Evolutionary conservation across 78 protist genomes (phyloP).

Genomic region (Salpingoeca rosetta): DNA sequence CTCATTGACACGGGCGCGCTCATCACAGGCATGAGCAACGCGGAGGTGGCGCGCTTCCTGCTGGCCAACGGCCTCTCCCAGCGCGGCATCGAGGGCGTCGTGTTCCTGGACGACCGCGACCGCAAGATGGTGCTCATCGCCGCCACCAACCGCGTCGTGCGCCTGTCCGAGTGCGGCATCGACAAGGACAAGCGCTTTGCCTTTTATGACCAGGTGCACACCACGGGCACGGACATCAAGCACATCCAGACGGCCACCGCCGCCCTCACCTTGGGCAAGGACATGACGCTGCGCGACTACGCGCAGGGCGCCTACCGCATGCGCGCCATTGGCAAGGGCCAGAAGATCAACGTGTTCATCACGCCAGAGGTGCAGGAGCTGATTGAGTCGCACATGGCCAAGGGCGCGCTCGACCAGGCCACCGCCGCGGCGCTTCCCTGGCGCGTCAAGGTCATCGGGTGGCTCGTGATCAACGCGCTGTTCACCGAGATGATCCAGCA

Average conservation of each 20-base stretch:
- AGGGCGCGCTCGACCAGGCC: not conserved
- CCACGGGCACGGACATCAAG: slow-evolving; percentile 72
- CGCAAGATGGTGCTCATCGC: slow-evolving; percentile 39
- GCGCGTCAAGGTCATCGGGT: slow-evolving; percentile 23
- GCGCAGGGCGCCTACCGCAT: slow-evolving; percentile 74
- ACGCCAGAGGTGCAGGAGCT: slow-evolving; percentile 31
- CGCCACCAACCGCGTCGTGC: slow-evolving; percentile 1
- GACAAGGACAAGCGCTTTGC: slow-evolving; percentile 41
- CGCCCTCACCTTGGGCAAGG: slow-evolving; percentile 68
- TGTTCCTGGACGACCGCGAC: slow-evolving; percentile 46
- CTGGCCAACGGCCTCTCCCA: not conserved
- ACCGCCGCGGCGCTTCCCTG: too few relatives aligned
- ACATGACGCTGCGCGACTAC: slow-evolving; percentile 73
- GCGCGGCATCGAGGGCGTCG: slow-evolving; percentile 48
- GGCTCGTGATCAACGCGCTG: slow-evolving; percentile 34
- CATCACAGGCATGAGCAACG: slow-evolving; percentile 49
- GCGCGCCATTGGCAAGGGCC: slow-evolving; percentile 72
- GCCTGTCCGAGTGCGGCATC: slow-evolving; percentile 52
- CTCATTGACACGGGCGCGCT: slow-evolving; percentile 75
- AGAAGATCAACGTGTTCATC: slow-evolving; percentile 41
- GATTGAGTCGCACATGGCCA: not conserved
- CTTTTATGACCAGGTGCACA: slow-evolving; percentile 73
- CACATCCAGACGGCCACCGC: slow-evolving; percentile 58
- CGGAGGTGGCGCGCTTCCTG: slow-evolving; percentile 45
- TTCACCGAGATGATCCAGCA: slow-evolving; percentile 18